Percentiles rank a stretch among this genome's conserved stretches.
These are phyloP conservation scores for Chlorociboria aeruginascens DNA, from an alignment of 495 filamentous ascomycete genomes.

Conservation along the genomic window DNA sequence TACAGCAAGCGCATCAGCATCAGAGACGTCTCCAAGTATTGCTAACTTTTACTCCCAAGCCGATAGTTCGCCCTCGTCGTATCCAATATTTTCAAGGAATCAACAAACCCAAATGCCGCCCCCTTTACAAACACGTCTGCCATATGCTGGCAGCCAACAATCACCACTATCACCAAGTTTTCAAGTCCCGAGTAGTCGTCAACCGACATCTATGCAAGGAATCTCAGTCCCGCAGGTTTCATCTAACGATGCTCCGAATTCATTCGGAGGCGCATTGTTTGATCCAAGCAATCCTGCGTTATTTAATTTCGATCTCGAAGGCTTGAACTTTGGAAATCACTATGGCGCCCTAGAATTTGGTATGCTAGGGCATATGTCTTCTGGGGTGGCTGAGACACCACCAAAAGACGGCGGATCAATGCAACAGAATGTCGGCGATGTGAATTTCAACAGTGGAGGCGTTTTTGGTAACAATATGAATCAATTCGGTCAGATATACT, in stretches of 20 bases:
- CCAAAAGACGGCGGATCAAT: constrained; percentile 41
- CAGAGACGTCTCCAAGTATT: constrained; percentile 13
- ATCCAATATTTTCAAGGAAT: constrained; percentile 11
- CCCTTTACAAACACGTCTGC: constrained; percentile 33
- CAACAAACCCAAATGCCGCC: constrained; percentile 27
- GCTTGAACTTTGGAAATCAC: constrained; percentile 88
- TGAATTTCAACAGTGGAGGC: constrained; percentile 25
- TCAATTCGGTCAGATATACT: constrained; percentile 15
- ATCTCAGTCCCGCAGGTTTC: constrained; percentile 28
- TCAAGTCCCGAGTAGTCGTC: constrained; percentile 29
- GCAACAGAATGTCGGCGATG: constrained; percentile 21
- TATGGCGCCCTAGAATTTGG: constrained; percentile 90
- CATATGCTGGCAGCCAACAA: constrained; percentile 49
- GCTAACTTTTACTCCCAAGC: constrained; percentile 15
- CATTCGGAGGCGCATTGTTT: constrained; percentile 54
- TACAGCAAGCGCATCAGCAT: constrained; percentile 2
- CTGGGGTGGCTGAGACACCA: constrained; percentile 67
- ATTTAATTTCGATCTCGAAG: constrained; percentile 88
- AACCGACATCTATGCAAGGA: constrained; percentile 17
- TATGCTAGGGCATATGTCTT: constrained; percentile 90
- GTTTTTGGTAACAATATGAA: constrained; percentile 26
- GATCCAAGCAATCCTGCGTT: constrained; percentile 82
- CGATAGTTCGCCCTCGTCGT: constrained; percentile 12
- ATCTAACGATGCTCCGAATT: constrained; percentile 19
- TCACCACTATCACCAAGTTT: constrained; percentile 62